Evolutionary conservation across 176 grass and related monocot genomes (phyloP).

Genomic region (Rhynchospora pubera): DNA sequence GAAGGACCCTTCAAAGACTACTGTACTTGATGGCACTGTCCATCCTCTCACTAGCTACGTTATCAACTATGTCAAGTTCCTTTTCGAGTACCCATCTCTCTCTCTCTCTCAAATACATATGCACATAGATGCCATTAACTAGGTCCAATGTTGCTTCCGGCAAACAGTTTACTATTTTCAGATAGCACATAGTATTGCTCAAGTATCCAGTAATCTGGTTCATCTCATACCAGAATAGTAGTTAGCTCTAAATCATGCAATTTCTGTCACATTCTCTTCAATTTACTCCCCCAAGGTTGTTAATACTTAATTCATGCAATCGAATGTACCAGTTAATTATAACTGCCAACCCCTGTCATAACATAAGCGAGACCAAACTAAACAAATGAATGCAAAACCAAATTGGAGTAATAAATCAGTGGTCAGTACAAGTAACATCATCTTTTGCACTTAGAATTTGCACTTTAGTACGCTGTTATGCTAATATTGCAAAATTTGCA

Average conservation of each 20-base stretch:
- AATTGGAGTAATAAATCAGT: not conserved
- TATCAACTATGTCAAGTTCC: constrained; percentile 96
- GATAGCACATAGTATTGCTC: not conserved
- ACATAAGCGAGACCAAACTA: not conserved
- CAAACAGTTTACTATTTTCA: not conserved
- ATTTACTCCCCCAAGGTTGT: too few species aligned
- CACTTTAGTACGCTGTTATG: not conserved
- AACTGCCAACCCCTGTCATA: not conserved
- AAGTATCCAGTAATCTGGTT: not conserved
- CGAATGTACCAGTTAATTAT: not conserved
- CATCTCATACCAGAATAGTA: not conserved
- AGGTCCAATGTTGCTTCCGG: not conserved
- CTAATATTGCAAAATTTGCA: not conserved
- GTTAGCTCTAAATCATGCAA: not conserved
- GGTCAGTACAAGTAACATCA: not conserved
- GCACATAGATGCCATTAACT: not conserved
- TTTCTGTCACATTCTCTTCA: too few species aligned
- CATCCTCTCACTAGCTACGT: constrained; percentile 98
- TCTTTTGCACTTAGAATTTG: not conserved
- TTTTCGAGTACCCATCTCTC: constrained; percentile 60
- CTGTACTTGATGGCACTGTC: constrained; percentile 90
- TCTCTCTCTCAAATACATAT: not conserved
- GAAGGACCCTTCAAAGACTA: constrained; percentile 93
- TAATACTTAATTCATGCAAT: too few species aligned
- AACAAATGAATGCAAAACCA: not conserved